Evolutionary conservation across 2,329 filamentous ascomycete species (phyloP).

Genomic region (Seiridium cupressi): DNA sequence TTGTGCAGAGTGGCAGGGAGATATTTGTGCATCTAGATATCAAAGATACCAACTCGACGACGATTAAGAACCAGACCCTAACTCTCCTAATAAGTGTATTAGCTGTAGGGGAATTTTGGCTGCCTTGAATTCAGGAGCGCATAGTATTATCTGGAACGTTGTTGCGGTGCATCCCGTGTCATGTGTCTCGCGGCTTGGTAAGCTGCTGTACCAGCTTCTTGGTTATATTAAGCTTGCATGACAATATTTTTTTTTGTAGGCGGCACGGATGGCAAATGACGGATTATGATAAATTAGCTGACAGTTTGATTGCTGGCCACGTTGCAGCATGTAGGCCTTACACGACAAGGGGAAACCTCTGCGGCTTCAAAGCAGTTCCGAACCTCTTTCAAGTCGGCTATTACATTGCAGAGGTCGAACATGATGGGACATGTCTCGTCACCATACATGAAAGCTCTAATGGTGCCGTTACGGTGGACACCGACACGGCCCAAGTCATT

Average conservation of each 20-base stretch:
- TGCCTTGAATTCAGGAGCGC: too few relatives aligned
- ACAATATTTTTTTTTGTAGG: background rate
- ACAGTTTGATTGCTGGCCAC: slow-evolving; percentile 38
- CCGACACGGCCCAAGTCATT: slow-evolving; percentile 35
- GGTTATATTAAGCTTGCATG: too few relatives aligned
- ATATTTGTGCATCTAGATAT: too few relatives aligned
- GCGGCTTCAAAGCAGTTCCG: slow-evolving; percentile 35
- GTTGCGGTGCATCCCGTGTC: too few relatives aligned
- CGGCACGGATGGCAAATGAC: slow-evolving; percentile 42
- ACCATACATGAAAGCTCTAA: slow-evolving; percentile 19
- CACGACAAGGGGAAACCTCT: slow-evolving; percentile 41
- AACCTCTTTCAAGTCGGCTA: slow-evolving; percentile 17
- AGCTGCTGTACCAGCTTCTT: too few relatives aligned
- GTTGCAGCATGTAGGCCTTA: slow-evolving; percentile 43
- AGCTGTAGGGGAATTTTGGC: too few relatives aligned
- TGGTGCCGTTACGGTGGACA: slow-evolving; percentile 25
- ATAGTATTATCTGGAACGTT: too few relatives aligned
- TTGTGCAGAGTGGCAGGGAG: too few relatives aligned
- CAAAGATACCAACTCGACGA: too few relatives aligned
- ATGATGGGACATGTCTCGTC: slow-evolving; percentile 1
- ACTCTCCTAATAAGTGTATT: too few relatives aligned
- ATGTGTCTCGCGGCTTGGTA: too few relatives aligned
- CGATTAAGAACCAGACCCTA: too few relatives aligned
- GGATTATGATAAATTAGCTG: slow-evolving; percentile 40
- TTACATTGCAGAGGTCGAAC: slow-evolving; percentile 8